These are phyloP conservation scores for Narthecium ossifragum DNA, from an alignment of 106 monocot species.

Conservation along the genomic window DNA sequence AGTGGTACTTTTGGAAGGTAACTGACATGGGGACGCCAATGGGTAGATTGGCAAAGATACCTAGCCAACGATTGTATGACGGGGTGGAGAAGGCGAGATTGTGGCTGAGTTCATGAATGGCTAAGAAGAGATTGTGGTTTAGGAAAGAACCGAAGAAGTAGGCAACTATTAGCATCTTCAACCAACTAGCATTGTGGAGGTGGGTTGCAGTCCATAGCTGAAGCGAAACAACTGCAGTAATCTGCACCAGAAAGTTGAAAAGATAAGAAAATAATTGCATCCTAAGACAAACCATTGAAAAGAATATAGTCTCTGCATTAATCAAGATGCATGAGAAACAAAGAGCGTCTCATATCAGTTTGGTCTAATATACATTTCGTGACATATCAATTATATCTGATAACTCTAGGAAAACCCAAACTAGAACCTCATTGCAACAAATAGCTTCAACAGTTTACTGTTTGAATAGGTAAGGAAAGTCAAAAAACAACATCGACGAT, in stretches of 20 bases:
- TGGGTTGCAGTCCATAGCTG: slow-evolving; percentile 71
- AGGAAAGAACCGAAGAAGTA: slow-evolving; percentile 97
- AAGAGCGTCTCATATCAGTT: too few species aligned
- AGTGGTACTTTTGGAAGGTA: slow-evolving; percentile 94
- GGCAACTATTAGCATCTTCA: slow-evolving; percentile 55
- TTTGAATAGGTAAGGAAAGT: too few species aligned
- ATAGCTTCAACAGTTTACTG: too few species aligned
- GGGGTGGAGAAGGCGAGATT: slow-evolving; percentile 90
- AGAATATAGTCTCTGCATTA: too few species aligned
- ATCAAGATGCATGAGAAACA: too few species aligned
- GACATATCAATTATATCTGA: too few species aligned
- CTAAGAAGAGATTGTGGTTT: slow-evolving; percentile 94
- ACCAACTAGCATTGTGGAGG: slow-evolving; percentile 52
- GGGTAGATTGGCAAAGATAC: slow-evolving; percentile 91
- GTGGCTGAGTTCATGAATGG: slow-evolving; percentile 95
- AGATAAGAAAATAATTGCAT: background rate
- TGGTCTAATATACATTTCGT: too few species aligned
- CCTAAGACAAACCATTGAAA: background rate
- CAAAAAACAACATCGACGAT: too few species aligned
- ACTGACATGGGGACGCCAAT: slow-evolving; percentile 95
- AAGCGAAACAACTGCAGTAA: slow-evolving; percentile 55
- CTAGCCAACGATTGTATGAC: slow-evolving; percentile 64
- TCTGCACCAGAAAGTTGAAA: slow-evolving; percentile 35
- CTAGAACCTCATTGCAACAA: too few species aligned
- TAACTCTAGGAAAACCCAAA: too few species aligned